A percentile compares a stretch with the other conserved stretches of the same genome.
These are phyloP conservation scores for Terana coerulea DNA, from an alignment of 768 basidiomycete genomes.

Conservation along the genomic window DNA sequence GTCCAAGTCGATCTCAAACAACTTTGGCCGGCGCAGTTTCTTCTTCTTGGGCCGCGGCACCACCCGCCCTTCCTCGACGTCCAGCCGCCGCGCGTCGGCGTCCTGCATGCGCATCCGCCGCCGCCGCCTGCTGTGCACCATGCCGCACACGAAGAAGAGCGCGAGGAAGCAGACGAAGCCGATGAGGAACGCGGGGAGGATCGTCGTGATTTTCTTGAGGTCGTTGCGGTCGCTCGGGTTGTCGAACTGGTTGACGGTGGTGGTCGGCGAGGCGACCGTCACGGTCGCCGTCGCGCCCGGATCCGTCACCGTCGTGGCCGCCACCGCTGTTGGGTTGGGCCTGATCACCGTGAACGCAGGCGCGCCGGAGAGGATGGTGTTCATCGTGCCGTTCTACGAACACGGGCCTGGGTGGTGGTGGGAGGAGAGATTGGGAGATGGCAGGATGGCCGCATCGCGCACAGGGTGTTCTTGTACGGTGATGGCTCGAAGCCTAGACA, in stretches of 20 bases:
- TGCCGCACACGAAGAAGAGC: constrained; percentile 7
- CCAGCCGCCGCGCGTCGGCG: neutral
- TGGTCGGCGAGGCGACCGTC: neutral
- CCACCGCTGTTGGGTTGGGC: too few species aligned
- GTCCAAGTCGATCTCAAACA: constrained; percentile 7
- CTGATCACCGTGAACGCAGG: too few species aligned
- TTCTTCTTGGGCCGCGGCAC: neutral
- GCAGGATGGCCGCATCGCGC: constrained; percentile 1
- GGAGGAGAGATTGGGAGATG: constrained; percentile 1
- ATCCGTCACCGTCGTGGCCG: neutral
- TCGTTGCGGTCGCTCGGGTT: neutral
- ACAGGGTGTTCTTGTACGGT: constrained; percentile 8
- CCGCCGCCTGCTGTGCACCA: constrained; percentile 4
- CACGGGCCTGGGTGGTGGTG: too few species aligned
- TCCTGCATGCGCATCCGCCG: constrained; percentile 7
- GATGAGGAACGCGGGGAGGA: constrained; percentile 14
- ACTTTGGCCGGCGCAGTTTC: constrained; percentile 3
- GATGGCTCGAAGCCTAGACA: too few species aligned
- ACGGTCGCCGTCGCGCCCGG: neutral
- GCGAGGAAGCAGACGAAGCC: constrained; percentile 13
- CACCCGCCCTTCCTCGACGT: neutral
- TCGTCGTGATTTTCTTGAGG: constrained; percentile 6
- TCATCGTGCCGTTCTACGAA: too few species aligned
- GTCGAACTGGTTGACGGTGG: neutral
- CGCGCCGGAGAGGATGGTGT: too few species aligned